Evolutionary conservation across 1,284 basidiomycete genomes (phyloP).

Genomic region (Naganishia sp.): DNA sequence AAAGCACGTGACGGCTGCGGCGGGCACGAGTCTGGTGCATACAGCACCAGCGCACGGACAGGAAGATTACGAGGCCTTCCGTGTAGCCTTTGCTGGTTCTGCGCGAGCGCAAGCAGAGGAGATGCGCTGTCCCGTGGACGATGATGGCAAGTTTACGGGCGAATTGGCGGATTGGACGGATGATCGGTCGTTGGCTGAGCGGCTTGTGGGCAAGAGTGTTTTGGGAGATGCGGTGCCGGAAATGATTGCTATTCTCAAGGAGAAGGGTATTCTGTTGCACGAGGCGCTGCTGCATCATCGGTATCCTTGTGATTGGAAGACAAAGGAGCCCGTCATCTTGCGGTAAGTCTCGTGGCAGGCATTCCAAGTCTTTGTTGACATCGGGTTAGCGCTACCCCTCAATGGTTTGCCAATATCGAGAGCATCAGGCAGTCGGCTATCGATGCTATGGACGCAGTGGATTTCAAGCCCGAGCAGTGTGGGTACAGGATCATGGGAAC

Average conservation of each 20-base stretch:
- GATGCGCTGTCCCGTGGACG: constrained; percentile 76
- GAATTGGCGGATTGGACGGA: constrained; percentile 62
- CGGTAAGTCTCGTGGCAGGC: constrained; percentile 59
- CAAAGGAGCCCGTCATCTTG: constrained; percentile 86
- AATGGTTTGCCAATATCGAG: constrained; percentile 95
- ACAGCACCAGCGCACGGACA: constrained; percentile 92
- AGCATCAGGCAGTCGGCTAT: constrained; percentile 77
- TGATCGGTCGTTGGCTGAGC: constrained; percentile 51
- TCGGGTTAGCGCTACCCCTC: constrained; percentile 77
- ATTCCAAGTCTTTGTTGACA: not conserved
- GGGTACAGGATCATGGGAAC: constrained; percentile 43
- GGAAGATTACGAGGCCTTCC: constrained; percentile 84
- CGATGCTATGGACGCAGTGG: constrained; percentile 68
- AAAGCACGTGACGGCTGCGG: constrained; percentile 75
- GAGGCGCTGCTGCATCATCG: constrained; percentile 76
- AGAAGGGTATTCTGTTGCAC: constrained; percentile 64
- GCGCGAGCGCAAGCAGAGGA: constrained; percentile 28
- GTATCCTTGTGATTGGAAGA: constrained; percentile 98
- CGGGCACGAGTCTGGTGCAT: constrained; percentile 96
- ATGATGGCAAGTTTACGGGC: constrained; percentile 70
- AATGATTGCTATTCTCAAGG: constrained; percentile 66
- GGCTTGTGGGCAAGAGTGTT: constrained; percentile 71
- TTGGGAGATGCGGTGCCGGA: constrained; percentile 68
- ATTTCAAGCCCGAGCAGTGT: constrained; percentile 78
- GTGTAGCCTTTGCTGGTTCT: constrained; percentile 38